Conservation (phyloP, 2,329 filamentous ascomycete genomes). For the Sporothrix curviconia region DNA sequence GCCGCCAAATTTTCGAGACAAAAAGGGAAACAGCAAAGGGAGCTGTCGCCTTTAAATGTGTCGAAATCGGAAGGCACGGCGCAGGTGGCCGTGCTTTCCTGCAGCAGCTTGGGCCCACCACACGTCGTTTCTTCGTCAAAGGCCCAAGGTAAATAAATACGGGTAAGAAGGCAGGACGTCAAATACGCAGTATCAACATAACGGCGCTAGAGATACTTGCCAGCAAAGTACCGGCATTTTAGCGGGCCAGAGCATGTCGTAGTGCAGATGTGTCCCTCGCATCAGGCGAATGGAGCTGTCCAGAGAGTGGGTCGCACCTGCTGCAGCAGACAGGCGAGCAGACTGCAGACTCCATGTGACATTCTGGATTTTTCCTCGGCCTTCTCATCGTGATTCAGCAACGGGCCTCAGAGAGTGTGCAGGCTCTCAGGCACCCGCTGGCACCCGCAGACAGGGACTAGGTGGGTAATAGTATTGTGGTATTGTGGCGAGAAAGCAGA, state of each 20-base stretch:
- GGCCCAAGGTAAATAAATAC: neutral
- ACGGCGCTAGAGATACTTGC: conserved; percentile 4
- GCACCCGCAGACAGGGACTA: too few species aligned
- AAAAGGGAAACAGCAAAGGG: neutral
- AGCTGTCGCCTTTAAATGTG: too few species aligned
- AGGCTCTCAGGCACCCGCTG: too few species aligned
- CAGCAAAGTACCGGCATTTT: conserved; percentile 17
- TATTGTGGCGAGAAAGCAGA: neutral
- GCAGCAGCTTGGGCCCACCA: neutral
- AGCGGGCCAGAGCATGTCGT: conserved; percentile 1
- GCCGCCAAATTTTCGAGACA: neutral
- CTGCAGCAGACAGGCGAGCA: too few species aligned
- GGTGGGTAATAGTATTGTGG: neutral
- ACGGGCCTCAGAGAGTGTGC: too few species aligned
- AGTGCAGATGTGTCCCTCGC: neutral
- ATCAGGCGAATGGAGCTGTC: neutral
- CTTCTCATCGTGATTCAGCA: conserved; percentile 1
- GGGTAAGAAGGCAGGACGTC: too few species aligned
- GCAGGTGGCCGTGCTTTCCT: neutral
- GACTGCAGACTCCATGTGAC: conserved; percentile 15
- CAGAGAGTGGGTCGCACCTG: conserved; percentile 8
- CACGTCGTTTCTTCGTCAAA: neutral
- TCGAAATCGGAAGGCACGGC: neutral
- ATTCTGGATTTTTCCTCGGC: conserved; percentile 1
- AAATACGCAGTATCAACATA: too few species aligned